Evolutionary conservation across 1,139 yeast species (phyloP), one percentile per base, ranked within the genome.

Genomic region (Kodamaea plutei): DNA sequence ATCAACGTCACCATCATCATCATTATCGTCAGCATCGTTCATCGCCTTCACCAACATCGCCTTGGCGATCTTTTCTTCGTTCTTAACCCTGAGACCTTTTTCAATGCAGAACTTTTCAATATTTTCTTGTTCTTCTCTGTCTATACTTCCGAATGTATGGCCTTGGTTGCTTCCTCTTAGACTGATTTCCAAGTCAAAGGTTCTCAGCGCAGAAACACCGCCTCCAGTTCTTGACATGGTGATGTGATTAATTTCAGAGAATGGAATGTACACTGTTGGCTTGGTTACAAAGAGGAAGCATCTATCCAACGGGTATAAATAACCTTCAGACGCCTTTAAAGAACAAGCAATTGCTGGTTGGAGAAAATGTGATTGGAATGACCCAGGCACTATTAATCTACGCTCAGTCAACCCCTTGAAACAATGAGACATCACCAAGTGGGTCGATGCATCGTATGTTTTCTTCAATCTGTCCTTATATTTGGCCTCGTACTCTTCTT

Each of bases 261-360:
- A 83, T 33, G 97, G 96, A 42, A 91, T 84, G 56, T 85, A 84
- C 26, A 91, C 76, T 0, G 97, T 88, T 30, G 98, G 96, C 56
- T 93, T 93, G 19, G 96, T 89, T 25, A 91, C 82, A 54, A 91
- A 91, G 44, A 91, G 64, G 53, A 91, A 79, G 36, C 95, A 85
- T 58, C 87, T 84, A 44, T 93, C 98, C 39, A 91, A 71, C 12
- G 95, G 89, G 56, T 84, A 91, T 38, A 91, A 64, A 47, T 87
- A 84, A 23, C 98, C 98, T 62, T 91, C 98, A 31, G 87, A 84
- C 0, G 97, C 98, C 59, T 89, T 91, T 46, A 87, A 75, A 10
- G 96, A 85, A 62, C 98, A 89, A 13, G 88, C 72, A 28, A 91
- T 80, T 8, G 95, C 96, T 8, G 95, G 84, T 48, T 84, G 91